phyloP scores from a whole-genome alignment of 179 eudicot genomes.

The Silene coronaria region DNA sequence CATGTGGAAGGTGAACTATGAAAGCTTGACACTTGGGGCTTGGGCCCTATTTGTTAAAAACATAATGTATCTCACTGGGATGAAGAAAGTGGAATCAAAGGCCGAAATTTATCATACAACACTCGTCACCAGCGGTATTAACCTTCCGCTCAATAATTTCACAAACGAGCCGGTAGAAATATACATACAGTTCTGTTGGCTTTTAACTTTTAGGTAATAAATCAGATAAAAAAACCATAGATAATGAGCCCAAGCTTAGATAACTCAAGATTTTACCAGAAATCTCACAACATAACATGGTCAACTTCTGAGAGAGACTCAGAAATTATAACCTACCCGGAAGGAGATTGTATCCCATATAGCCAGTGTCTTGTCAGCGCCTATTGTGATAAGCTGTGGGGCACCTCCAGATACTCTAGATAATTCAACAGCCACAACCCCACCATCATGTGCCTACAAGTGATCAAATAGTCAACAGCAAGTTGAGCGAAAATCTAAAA shows the following conservation, averaged over 20 bases:
- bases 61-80: not conserved
- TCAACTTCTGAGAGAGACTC: not conserved
- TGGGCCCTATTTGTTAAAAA: not conserved
- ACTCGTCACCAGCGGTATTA: not conserved
- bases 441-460: constrained; percentile 92
- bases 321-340: constrained; percentile 47
- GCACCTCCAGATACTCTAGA: constrained; percentile 88
- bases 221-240: not conserved
- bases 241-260: not conserved
- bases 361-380: constrained; percentile 87
- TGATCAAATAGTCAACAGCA: constrained; percentile 9
- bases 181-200: constrained; percentile 3
- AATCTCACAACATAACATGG: not conserved
- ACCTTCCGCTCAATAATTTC: not conserved
- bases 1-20: not conserved
- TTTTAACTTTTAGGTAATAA: constrained; percentile 11
- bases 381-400: constrained; percentile 90
- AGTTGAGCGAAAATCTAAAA: constrained; percentile 12
- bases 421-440: constrained; percentile 87
- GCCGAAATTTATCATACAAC: not conserved
- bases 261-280: not conserved
- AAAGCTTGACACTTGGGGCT: not conserved
- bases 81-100: not conserved
- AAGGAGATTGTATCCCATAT: constrained; percentile 92
- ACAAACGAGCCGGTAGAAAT: constrained; percentile 1